Base-by-base conservation (phyloP, 2,329 filamentous ascomycete genomes). In the Immersiporthe knoxdaviesiana region DNA sequence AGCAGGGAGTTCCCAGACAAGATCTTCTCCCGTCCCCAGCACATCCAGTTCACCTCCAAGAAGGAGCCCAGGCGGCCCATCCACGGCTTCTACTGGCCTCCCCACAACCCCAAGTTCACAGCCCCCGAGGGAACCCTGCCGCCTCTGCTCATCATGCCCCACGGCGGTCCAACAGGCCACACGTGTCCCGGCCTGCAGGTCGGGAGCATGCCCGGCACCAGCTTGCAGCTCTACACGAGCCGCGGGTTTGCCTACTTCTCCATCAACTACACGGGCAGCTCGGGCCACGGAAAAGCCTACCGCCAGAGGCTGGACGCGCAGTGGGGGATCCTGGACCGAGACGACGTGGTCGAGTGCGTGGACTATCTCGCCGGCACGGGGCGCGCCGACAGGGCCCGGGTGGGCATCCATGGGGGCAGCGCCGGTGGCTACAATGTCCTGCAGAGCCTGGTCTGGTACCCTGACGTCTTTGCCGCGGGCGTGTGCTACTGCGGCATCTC, bases 341-440 rank as follows among this genome's bases (percentile, higher is more conserved):
- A 82, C 12, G 86, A 88, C 67, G 82, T 82, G 1, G 81, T 80
- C 12, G 83, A 83, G 61, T 80, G 80, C 4, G 82, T 85, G 0
- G 74, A 77, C 0, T 81, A 82, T 61, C 78, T 88, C 2, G 77
- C 77, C 1, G 70, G 72, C 0, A 74, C 78, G 0, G 78, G 79
- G 0, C 74, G 79, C 4, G 78, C 85, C 0, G 78, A 80, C 30
- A 67, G 72, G 14, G 72, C 76, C 0, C 77, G 78, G 2, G 79
- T 85, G 0, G 85, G 85, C 0, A 84, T 87, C 67, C 82, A 81
- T 1, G 86, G 85, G 2, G 78, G 78, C 7, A 85, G 84, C 66
- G 84, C 85, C 0, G 85, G 86, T 16, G 86, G 86, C 0, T 88
- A 87, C 74, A 82, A 82, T 14, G 84, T 85, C 0, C 78, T 88